phyloP scores from a whole-genome alignment of 192 early-diverging fungal species.

The Coemansia sp. region DNA sequence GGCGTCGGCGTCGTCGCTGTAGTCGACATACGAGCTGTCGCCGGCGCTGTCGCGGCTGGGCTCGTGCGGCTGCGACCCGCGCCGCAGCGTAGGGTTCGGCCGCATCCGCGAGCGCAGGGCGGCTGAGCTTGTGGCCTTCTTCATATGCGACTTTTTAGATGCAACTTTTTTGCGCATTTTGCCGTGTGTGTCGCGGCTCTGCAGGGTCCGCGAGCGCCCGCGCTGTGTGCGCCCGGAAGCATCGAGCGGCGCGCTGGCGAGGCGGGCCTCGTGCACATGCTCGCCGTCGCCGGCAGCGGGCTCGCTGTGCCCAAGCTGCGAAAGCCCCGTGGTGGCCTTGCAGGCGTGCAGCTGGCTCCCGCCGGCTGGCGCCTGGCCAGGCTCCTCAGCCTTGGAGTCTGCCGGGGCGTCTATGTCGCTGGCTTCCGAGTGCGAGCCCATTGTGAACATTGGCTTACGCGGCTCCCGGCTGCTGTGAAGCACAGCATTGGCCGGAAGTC shows the following conservation, averaged over 20 bases:
- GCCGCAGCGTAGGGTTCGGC: slow-evolving; percentile 10
- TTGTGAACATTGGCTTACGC: slow-evolving; percentile 44
- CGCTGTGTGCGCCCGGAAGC: slow-evolving; percentile 7
- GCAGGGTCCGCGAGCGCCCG: slow-evolving; percentile 18
- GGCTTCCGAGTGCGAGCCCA: slow-evolving; percentile 47
- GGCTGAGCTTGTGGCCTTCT: slow-evolving; percentile 39
- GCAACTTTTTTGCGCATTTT: slow-evolving; percentile 20
- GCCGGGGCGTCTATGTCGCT: slow-evolving; percentile 39
- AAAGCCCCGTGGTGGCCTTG: slow-evolving; percentile 45
- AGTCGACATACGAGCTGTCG: slow-evolving; percentile 49
- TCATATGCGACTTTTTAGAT: slow-evolving; percentile 24
- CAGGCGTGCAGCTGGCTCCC: slow-evolving; percentile 30
- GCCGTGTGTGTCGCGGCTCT: neutral
- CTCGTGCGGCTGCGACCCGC: slow-evolving; percentile 12
- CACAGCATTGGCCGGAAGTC: slow-evolving; percentile 8
- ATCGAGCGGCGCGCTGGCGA: neutral
- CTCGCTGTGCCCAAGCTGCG: slow-evolving; percentile 22
- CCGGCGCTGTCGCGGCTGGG: slow-evolving; percentile 4
- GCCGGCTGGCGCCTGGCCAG: neutral
- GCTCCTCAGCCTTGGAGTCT: slow-evolving; percentile 1
- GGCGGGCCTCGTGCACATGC: neutral
- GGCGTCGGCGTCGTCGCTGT: slow-evolving; percentile 16
- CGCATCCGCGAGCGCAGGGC: slow-evolving; percentile 36
- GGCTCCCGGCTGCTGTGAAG: slow-evolving; percentile 1
- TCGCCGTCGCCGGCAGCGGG: neutral